A percentile compares a stretch with the other conserved stretches of the same genome.
Conservation (phyloP, 2,329 filamentous ascomycete species). For the Calonectria pteridis region DNA sequence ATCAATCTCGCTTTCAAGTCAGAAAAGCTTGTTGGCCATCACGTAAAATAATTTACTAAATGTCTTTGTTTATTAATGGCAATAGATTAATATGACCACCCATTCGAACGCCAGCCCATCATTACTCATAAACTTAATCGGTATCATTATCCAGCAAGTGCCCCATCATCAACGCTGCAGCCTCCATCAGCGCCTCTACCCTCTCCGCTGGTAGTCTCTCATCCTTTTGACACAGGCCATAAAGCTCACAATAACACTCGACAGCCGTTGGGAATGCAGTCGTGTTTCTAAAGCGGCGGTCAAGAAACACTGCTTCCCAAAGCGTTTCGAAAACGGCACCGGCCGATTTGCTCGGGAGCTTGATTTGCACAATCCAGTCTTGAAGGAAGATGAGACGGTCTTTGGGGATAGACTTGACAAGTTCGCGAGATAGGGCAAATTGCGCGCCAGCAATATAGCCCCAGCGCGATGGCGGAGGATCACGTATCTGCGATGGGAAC, state of each 20-base stretch:
- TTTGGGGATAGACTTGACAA: background rate
- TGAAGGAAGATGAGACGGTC: background rate
- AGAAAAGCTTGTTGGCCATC: background rate
- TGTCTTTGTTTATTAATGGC: background rate
- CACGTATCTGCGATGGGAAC: background rate
- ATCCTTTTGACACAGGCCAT: background rate
- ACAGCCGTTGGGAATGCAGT: background rate
- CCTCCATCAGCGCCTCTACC: slow-evolving; percentile 1
- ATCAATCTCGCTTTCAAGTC: too few species aligned
- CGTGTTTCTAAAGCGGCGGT: background rate
- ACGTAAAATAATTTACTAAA: background rate
- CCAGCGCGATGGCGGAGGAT: background rate
- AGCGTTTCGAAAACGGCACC: slow-evolving; percentile 18
- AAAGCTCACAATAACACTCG: slow-evolving; percentile 13
- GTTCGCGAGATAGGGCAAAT: slow-evolving; percentile 7
- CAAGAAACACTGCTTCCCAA: slow-evolving; percentile 4
- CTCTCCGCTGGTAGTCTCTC: slow-evolving; percentile 1
- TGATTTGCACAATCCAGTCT: slow-evolving; percentile 12
- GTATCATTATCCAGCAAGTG: slow-evolving; percentile 1
- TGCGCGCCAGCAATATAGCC: slow-evolving; percentile 2
- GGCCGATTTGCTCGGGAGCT: slow-evolving; percentile 2
- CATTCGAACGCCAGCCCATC: background rate
- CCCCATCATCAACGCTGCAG: slow-evolving; percentile 18
- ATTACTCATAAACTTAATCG: background rate
- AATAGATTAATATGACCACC: background rate